Conservation (phyloP, 768 basidiomycete species). For the Suillus tomentosus region DNA sequence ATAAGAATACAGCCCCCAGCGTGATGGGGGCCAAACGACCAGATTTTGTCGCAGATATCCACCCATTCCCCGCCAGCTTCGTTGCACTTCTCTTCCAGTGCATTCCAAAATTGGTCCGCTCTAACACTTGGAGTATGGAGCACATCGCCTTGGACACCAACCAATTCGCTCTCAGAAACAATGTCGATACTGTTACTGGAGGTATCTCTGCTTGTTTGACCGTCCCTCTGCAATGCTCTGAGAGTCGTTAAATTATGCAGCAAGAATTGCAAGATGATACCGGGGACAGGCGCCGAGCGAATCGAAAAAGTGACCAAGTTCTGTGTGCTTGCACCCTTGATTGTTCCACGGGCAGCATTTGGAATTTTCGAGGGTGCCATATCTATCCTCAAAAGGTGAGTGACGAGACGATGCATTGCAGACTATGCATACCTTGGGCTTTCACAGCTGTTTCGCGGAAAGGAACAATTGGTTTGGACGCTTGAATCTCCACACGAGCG, state of each 20-base stretch:
- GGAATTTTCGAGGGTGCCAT: constrained; percentile 83
- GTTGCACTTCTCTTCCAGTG: constrained; percentile 61
- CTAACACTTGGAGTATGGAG: constrained; percentile 62
- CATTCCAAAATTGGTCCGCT: constrained; percentile 80
- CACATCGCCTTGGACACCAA: constrained; percentile 57
- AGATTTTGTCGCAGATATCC: constrained; percentile 67
- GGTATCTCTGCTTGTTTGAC: constrained; percentile 36
- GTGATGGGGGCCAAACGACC: constrained; percentile 91
- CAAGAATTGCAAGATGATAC: constrained; percentile 72
- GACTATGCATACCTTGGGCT: constrained; percentile 54
- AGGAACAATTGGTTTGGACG: constrained; percentile 94
- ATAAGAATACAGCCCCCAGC: constrained; percentile 87
- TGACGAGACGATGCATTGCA: constrained; percentile 4
- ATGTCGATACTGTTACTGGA: constrained; percentile 15
- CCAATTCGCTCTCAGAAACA: constrained; percentile 39
- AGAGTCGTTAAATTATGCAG: constrained; percentile 68
- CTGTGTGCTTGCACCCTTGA: constrained; percentile 67
- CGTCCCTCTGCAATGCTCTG: constrained; percentile 59
- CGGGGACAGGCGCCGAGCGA: constrained; percentile 79
- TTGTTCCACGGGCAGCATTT: constrained; percentile 73
- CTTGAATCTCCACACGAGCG: constrained; percentile 89
- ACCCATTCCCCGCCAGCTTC: constrained; percentile 80
- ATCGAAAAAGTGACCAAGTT: constrained; percentile 80
- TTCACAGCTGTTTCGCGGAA: constrained; percentile 94
- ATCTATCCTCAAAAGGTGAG: constrained; percentile 47